phyloP scores from a whole-genome alignment of 176 grass and related monocot species.

The Pharus latifolius region DNA sequence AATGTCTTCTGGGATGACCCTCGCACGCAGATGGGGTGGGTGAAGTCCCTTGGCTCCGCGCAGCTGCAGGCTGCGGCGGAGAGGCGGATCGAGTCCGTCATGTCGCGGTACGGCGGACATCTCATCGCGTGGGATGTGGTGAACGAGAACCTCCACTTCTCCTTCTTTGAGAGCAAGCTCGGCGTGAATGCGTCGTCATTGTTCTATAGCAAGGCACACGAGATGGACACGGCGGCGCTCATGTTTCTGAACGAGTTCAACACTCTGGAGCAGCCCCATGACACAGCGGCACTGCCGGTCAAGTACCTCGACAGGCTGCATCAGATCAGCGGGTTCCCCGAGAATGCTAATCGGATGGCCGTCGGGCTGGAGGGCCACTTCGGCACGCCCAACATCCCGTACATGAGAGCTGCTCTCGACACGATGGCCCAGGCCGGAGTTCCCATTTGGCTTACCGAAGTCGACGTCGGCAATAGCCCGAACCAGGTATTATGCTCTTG shows the following conservation, averaged over 20 bases:
- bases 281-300: background rate
- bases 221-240: conserved; percentile 3
- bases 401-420: conserved; percentile 77
- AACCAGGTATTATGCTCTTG: conserved; percentile 7
- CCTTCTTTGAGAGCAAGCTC: conserved; percentile 45
- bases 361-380: conserved; percentile 60
- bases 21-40: conserved; percentile 20
- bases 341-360: background rate
- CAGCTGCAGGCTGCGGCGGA: conserved; percentile 28
- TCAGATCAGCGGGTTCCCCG: background rate
- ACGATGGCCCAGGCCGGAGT: conserved; percentile 38
- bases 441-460: conserved; percentile 89
- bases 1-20: conserved; percentile 85
- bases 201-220: conserved; percentile 12
- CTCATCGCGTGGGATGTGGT: conserved; percentile 93
- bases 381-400: conserved; percentile 48
- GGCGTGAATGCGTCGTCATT: background rate
- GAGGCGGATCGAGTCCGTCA: conserved; percentile 33
- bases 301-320: conserved; percentile 25
- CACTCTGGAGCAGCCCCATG: conserved; percentile 27
- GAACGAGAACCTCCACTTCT: conserved; percentile 80
- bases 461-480: conserved; percentile 31
- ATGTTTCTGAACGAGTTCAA: conserved; percentile 46
- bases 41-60: background rate
- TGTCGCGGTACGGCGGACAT: conserved; percentile 54